Evolutionary conservation across 176 grass and related monocot genomes (phyloP).

Genomic region (Hyparrhenia diplandra): DNA sequence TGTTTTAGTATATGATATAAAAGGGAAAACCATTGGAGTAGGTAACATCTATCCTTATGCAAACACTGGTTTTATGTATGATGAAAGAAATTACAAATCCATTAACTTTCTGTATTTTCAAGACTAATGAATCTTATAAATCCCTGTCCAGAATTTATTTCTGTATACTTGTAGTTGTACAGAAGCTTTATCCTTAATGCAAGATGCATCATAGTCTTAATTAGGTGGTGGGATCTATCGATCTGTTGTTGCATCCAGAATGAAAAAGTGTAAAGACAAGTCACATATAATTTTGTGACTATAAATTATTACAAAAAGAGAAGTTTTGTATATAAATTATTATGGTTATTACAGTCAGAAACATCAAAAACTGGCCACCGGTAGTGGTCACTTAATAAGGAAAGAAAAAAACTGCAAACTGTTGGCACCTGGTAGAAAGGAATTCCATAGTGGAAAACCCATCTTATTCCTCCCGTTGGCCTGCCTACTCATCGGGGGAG

Average conservation of each 20-base stretch:
- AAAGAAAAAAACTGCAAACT: neutral
- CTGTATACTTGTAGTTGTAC: too few species aligned
- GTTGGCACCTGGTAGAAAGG: neutral
- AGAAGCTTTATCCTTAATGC: too few species aligned
- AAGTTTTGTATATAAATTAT: neutral
- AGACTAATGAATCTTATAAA: neutral
- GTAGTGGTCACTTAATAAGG: constrained; percentile 25
- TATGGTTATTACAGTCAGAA: neutral
- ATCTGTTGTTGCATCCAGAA: neutral
- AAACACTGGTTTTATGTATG: neutral
- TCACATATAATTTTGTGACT: neutral
- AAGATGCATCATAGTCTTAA: neutral
- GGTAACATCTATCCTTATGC: neutral
- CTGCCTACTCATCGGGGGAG: constrained; percentile 1
- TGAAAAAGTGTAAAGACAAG: neutral
- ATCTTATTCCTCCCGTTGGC: constrained; percentile 3
- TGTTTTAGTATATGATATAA: neutral
- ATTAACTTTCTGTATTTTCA: neutral
- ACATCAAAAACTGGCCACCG: constrained; percentile 2
- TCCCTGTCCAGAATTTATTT: too few species aligned
- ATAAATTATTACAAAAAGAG: neutral
- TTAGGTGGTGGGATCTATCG: neutral
- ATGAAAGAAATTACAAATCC: neutral
- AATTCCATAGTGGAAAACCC: constrained; percentile 25
- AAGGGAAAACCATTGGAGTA: neutral